phyloP scores from a whole-genome alignment of 805 yeast species.

The Ogataea paraovalis region DNA sequence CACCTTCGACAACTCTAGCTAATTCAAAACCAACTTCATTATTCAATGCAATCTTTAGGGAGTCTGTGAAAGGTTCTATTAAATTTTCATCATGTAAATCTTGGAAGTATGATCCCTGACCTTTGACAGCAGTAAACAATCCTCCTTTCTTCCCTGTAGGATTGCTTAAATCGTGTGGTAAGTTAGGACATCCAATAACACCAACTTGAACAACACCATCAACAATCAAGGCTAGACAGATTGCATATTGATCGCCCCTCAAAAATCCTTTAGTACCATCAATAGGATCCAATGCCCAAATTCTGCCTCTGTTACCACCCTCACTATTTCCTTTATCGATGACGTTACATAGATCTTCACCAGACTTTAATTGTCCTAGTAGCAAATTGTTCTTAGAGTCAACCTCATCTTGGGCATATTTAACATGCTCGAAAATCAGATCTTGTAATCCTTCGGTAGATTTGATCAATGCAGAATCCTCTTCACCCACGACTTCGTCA shows the following conservation, averaged over 20 bases:
- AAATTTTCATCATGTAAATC: conserved; percentile 33
- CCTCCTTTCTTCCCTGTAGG: conserved; percentile 56
- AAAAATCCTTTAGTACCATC: conserved; percentile 98
- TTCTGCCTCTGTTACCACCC: conserved; percentile 78
- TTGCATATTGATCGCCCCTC: conserved; percentile 95
- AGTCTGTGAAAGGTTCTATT: conserved; percentile 35
- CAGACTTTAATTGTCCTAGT: conserved; percentile 40
- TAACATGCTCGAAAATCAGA: conserved; percentile 57
- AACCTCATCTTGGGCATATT: conserved; percentile 41
- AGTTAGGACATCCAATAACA: conserved; percentile 94
- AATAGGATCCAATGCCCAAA: conserved; percentile 98
- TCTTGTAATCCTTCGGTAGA: conserved; percentile 47
- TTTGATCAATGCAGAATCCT: conserved; percentile 68
- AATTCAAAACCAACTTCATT: conserved; percentile 41
- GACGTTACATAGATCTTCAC: conserved; percentile 51
- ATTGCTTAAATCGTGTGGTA: conserved; percentile 48
- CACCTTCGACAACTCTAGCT: conserved; percentile 83
- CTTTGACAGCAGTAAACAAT: conserved; percentile 63
- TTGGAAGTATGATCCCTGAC: conserved; percentile 62
- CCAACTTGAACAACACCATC: conserved; percentile 86
- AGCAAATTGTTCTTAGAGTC: conserved; percentile 32
- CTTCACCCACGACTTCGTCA: conserved; percentile 93
- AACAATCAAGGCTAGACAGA: conserved; percentile 84
- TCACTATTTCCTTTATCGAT: conserved; percentile 77
- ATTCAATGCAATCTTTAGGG: conserved; percentile 46